Conservation (phyloP, 2,329 filamentous ascomycete species). For the Diaporthe destruens region DNA sequence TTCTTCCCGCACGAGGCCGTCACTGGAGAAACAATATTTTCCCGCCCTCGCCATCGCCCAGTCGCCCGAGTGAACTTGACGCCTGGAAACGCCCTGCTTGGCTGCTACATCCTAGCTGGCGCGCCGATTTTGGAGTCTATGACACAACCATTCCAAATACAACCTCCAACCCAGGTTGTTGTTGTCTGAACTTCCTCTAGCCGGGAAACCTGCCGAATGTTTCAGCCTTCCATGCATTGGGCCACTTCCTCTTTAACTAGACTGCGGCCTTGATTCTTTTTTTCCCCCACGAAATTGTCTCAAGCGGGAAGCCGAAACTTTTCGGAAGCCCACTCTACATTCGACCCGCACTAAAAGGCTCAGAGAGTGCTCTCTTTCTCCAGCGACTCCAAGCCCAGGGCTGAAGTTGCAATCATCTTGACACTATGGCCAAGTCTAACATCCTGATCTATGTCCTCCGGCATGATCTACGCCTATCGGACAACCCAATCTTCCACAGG, state of each 20-base stretch:
- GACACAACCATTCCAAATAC: slow-evolving; percentile 37
- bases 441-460: slow-evolving; percentile 79
- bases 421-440: slow-evolving; percentile 53
- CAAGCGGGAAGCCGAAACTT: slow-evolving; percentile 23
- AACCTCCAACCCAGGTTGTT: neutral
- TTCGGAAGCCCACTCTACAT: neutral
- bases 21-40: neutral
- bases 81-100: slow-evolving; percentile 3
- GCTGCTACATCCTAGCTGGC: slow-evolving; percentile 35
- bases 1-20: neutral
- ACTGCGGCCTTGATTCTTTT: neutral
- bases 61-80: neutral
- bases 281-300: neutral
- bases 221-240: neutral
- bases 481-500: slow-evolving; percentile 79
- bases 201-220: neutral
- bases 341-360: slow-evolving; percentile 2
- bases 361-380: neutral
- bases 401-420: neutral
- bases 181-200: slow-evolving; percentile 1
- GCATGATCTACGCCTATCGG: slow-evolving; percentile 78
- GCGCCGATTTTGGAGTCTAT: slow-evolving; percentile 35
- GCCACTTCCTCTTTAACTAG: neutral
- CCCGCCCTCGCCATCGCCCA: neutral
- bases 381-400: neutral